phyloP scores from a whole-genome alignment of 225 moss, liverwort and hornwort species.

The Pleurozium schreberi region DNA sequence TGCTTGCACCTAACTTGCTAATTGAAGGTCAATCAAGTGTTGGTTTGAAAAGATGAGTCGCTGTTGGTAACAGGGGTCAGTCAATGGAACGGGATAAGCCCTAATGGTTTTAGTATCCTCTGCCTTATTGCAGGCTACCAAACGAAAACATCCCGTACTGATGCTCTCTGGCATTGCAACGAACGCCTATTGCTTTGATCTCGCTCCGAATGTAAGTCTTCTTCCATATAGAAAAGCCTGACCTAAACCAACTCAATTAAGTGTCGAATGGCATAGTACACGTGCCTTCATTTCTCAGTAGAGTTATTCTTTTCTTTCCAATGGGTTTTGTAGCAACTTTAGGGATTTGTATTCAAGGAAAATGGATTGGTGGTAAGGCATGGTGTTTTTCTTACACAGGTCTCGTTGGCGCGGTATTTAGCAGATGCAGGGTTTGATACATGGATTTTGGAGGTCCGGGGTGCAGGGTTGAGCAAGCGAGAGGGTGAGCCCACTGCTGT shows the following conservation, averaged over 20 bases:
- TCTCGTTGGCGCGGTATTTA: slow-evolving; percentile 87
- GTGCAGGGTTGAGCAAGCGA: slow-evolving; percentile 81
- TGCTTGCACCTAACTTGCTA: background rate
- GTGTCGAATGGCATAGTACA: background rate
- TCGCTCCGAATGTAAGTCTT: slow-evolving; percentile 64
- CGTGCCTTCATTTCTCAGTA: background rate
- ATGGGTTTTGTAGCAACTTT: background rate
- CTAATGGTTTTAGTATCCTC: background rate
- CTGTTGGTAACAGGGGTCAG: background rate
- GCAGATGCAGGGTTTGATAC: slow-evolving; percentile 88
- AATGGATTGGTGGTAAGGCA: slow-evolving; percentile 2
- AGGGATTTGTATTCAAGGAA: background rate
- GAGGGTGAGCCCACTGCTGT: slow-evolving; percentile 58
- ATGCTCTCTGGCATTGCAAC: slow-evolving; percentile 95
- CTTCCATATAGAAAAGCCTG: background rate
- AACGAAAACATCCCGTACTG: slow-evolving; percentile 75
- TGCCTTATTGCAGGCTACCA: slow-evolving; percentile 36
- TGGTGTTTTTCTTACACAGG: slow-evolving; percentile 49
- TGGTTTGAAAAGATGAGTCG: background rate
- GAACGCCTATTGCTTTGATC: slow-evolving; percentile 84
- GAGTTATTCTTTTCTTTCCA: background rate
- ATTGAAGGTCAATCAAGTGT: background rate
- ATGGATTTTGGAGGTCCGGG: slow-evolving; percentile 96
- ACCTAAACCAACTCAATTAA: background rate
- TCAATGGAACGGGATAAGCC: background rate